These are phyloP conservation scores for Aspergillus alliaceus DNA, from an alignment of 2,329 filamentous ascomycete genomes.

Conservation along the genomic window DNA sequence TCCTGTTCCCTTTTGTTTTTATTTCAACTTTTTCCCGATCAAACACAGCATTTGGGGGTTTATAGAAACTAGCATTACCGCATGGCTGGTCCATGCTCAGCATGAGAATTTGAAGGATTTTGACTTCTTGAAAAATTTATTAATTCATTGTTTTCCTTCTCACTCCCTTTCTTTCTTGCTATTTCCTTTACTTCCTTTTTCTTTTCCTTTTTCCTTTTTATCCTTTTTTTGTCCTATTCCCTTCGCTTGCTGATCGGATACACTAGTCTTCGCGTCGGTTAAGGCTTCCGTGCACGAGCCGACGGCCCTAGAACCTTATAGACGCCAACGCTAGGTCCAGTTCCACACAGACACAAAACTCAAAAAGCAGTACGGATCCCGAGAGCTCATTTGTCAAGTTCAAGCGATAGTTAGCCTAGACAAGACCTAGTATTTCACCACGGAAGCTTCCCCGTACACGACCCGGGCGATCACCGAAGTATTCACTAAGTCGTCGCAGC, in stretches of 20 bases:
- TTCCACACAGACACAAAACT: background rate
- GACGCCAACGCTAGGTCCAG: background rate
- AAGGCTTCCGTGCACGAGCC: background rate
- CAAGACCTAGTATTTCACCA: background rate
- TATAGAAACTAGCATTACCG: background rate
- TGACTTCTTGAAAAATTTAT: background rate
- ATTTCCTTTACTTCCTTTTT: too few species aligned
- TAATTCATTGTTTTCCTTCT: background rate
- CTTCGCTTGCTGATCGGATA: background rate
- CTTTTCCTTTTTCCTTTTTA: too few species aligned
- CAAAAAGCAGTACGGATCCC: background rate
- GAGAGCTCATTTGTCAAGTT: background rate
- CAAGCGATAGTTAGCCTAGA: background rate
- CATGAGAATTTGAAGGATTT: background rate
- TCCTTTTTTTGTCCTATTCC: background rate
- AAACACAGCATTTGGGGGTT: background rate
- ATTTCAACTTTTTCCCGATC: background rate
- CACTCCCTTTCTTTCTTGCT: background rate
- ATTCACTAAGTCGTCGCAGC: background rate
- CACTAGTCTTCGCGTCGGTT: background rate
- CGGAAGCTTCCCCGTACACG: slow-evolving; percentile 1
- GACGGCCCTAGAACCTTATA: background rate
- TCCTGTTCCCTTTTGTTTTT: background rate
- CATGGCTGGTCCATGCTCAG: slow-evolving; percentile 4
- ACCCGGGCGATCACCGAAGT: background rate